A percentile compares a stretch with the other conserved stretches of the same genome.
These are phyloP conservation scores for Scenedesmus sp. DNA, from an alignment of 163 green algal genomes.

Conservation along the genomic window DNA sequence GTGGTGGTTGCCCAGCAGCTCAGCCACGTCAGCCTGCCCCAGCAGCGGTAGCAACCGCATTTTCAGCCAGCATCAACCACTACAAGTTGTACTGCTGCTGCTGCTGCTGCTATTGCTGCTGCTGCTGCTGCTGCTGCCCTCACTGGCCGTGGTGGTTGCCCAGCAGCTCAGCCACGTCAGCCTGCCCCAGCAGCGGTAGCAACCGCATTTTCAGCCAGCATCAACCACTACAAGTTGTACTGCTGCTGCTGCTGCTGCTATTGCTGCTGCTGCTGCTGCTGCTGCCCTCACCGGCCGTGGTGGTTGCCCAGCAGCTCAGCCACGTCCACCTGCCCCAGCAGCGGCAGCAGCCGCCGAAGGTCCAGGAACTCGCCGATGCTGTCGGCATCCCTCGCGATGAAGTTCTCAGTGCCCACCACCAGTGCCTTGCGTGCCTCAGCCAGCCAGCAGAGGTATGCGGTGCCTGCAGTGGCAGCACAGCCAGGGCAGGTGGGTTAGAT, in stretches of 20 bases:
- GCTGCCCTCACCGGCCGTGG: conserved; percentile 59
- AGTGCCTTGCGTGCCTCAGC: conserved; percentile 62
- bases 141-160: conserved; percentile 70
- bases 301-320: conserved; percentile 78
- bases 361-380: conserved; percentile 59
- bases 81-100: neutral
- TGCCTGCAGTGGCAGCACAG: too few species aligned
- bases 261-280: neutral
- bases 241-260: neutral
- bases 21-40: conserved; percentile 58
- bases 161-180: conserved; percentile 76
- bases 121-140: neutral
- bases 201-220: neutral
- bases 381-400: conserved; percentile 82
- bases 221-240: neutral
- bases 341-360: conserved; percentile 67
- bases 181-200: conserved; percentile 60
- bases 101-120: neutral
- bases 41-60: conserved; percentile 59
- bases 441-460: conserved; percentile 62
- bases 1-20: conserved; percentile 79
- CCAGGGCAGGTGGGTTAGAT: too few species aligned
- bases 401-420: conserved; percentile 72
- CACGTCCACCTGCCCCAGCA: conserved; percentile 67
- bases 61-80: neutral